Evolutionary conservation across 768 basidiomycete genomes (phyloP).

Genomic region (Podaxis mareebaensis): DNA sequence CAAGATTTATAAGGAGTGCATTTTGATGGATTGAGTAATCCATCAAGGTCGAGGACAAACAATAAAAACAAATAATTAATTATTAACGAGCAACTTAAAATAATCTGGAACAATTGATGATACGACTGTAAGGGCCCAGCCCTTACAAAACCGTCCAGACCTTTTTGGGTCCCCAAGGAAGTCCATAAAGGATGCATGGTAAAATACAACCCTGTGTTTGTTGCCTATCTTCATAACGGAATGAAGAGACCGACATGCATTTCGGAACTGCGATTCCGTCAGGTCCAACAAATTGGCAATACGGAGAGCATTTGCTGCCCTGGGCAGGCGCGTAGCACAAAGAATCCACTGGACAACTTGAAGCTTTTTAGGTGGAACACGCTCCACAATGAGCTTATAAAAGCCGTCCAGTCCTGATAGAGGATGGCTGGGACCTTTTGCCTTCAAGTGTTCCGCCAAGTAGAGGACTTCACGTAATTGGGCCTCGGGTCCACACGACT

Average conservation of each 20-base stretch:
- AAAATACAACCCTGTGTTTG: background rate
- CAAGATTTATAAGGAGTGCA: too few relatives aligned
- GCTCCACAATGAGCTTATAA: background rate
- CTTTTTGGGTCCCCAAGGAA: background rate
- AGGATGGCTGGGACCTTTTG: background rate
- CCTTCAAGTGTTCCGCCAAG: background rate
- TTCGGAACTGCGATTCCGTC: background rate
- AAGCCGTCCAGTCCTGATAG: background rate
- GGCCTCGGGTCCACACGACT: background rate
- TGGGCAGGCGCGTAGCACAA: background rate
- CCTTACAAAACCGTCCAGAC: background rate
- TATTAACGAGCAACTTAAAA: too few relatives aligned
- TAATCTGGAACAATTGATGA: too few relatives aligned
- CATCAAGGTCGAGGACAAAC: too few relatives aligned
- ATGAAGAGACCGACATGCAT: background rate
- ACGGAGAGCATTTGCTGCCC: too few relatives aligned
- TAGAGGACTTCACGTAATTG: background rate
- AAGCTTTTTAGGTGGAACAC: background rate
- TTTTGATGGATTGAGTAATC: too few relatives aligned
- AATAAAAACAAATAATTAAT: too few relatives aligned
- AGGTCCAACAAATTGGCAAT: background rate
- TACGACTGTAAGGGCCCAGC: too few relatives aligned
- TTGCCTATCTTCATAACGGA: background rate
- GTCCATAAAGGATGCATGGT: constrained; percentile 7
- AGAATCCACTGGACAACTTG: background rate